phyloP scores from a whole-genome alignment of 495 filamentous ascomycete species.

The Penicillium egyptiacum region DNA sequence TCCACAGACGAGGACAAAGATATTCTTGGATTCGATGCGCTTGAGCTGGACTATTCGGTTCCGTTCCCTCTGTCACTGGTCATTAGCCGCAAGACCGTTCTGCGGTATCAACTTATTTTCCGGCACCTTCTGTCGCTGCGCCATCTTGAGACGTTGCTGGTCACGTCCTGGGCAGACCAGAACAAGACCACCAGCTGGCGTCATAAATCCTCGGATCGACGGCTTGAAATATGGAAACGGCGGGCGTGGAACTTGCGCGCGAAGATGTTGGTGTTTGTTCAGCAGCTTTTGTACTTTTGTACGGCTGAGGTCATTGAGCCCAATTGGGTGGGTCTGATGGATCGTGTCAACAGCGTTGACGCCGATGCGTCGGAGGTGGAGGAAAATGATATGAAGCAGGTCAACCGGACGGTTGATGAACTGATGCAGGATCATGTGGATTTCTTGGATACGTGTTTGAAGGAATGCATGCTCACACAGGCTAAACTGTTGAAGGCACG shows the following conservation, averaged over 20 bases:
- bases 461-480: conserved; percentile 99
- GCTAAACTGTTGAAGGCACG: conserved; percentile 84
- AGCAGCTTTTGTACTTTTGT: conserved; percentile 94
- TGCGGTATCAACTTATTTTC: conserved; percentile 94
- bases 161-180: conserved; percentile 86
- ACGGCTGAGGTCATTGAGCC: conserved; percentile 96
- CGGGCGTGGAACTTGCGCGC: conserved; percentile 87
- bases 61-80: conserved; percentile 97
- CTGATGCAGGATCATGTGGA: conserved; percentile 99
- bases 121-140: conserved; percentile 86
- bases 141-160: conserved; percentile 81
- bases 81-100: conserved; percentile 91
- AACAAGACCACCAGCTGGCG: conserved; percentile 81
- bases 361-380: conserved; percentile 51
- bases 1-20: conserved; percentile 74
- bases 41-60: conserved; percentile 90
- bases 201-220: conserved; percentile 68
- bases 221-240: conserved; percentile 89
- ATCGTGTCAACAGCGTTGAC: conserved; percentile 65
- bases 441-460: conserved; percentile 94
- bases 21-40: conserved; percentile 82
- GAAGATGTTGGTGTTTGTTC: conserved; percentile 94
- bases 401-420: conserved; percentile 88
- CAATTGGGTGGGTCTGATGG: conserved; percentile 93
- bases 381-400: conserved; percentile 49